Conservation (phyloP, 768 basidiomycete species). For the Kwoniella newhampshirensis region DNA sequence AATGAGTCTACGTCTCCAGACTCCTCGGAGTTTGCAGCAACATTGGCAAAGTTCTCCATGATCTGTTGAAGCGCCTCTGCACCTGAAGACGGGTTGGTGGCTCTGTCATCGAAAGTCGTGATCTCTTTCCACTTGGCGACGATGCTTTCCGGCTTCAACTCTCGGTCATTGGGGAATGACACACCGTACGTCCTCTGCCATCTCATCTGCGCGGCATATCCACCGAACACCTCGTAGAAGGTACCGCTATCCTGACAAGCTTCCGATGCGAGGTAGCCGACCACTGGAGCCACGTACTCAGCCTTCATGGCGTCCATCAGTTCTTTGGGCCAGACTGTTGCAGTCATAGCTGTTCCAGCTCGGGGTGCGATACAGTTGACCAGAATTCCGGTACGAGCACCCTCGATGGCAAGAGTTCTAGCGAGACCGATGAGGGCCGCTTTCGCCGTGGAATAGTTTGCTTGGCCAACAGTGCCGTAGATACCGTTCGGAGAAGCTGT, state of each 20-base stretch:
- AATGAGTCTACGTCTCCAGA: constrained; percentile 19
- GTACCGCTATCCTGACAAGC: constrained; percentile 71
- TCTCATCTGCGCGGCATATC: constrained; percentile 86
- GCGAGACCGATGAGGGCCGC: constrained; percentile 87
- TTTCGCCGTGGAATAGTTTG: constrained; percentile 92
- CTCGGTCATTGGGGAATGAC: constrained; percentile 71
- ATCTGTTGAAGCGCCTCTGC: constrained; percentile 75
- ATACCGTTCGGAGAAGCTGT: constrained; percentile 92
- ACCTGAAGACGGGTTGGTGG: constrained; percentile 74
- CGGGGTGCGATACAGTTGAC: constrained; percentile 84
- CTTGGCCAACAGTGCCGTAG: constrained; percentile 93
- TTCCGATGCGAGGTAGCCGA: constrained; percentile 82
- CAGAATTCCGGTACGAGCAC: constrained; percentile 83
- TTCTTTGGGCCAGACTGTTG: constrained; percentile 64
- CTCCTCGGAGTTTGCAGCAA: constrained; percentile 32
- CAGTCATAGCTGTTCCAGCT: constrained; percentile 89
- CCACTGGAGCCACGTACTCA: constrained; percentile 86
- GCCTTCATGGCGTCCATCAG: constrained; percentile 91
- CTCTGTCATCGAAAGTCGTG: constrained; percentile 79
- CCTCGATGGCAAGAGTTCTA: constrained; percentile 86
- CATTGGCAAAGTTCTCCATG: constrained; percentile 64
- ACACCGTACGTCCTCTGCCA: constrained; percentile 82
- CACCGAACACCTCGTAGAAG: constrained; percentile 83
- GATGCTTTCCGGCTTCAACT: constrained; percentile 77
- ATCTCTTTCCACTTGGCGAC: constrained; percentile 75